Base-by-base conservation (phyloP, 1,284 basidiomycete genomes). In the Moesziomyces globuligerus region DNA sequence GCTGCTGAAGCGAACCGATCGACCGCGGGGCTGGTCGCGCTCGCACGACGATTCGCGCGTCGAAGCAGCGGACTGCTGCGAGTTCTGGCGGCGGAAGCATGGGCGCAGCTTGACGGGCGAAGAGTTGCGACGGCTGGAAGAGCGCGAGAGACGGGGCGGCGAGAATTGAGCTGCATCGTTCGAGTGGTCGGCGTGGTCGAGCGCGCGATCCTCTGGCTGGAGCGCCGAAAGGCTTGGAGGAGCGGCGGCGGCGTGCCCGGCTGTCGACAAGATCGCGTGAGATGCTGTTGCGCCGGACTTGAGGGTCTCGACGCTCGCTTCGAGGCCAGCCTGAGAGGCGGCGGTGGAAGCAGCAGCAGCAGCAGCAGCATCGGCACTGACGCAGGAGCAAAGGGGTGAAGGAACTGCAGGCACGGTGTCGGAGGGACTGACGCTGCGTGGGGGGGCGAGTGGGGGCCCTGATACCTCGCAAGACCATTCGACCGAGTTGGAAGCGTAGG, bases 1-100 rank as follows among this genome's bases (percentile, higher is more conserved):
- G 21, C 48, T 59, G 43, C 69, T 75, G 64, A 82, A 82, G 26
- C 79, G 74, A 11, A 82, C 80, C 1, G 72, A 70, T 17, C 71
- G 70, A 10, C 67, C 62, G 5, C 70, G 61, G 9, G 50, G 50
- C 9, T 50, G 32, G 36, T 75, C 74, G 28, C 71, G 57, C 26
- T 80, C 79, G 41, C 74, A 75, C 2, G 72, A 75, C 7, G 79
- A 81, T 28, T 75, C 72, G 11, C 59, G 41, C 17, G 60, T 66
- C 20, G 66, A 58, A 18, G 56, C 44, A 6, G 48, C 50, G 4
- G 72, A 62, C 29, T 75, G 69, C 8, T 59, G 52, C 5, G 77
- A 72, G 7, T 56, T 48, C 18, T 74, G 62, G 1, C 74, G 64
- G 34, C 70, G 70, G 65, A 79, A 79, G 45, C 77, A 79, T 6